Conservation (phyloP, 176 grass and related monocot species). For the Ensete ventricosum region DNA sequence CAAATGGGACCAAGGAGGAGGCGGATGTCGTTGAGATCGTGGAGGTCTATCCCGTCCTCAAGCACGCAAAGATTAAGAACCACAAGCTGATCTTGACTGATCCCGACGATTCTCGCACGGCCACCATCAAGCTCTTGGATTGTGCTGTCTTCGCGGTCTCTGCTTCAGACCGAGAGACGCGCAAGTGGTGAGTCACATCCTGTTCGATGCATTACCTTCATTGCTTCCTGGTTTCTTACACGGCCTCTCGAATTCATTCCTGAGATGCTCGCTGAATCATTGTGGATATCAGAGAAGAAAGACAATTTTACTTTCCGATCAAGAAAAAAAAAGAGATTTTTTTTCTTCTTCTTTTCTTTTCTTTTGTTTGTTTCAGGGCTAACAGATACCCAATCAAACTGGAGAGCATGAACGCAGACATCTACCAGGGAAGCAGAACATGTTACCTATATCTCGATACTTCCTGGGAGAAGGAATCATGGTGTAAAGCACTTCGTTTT, state of each 20-base stretch:
- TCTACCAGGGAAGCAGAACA: constrained; percentile 67
- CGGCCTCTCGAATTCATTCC: no score
- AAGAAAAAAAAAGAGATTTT: background rate
- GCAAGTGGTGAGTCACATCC: constrained; percentile 61
- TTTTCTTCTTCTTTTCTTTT: constrained; percentile 4
- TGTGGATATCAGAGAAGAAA: no score
- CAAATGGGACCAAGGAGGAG: constrained; percentile 39
- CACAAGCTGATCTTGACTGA: constrained; percentile 39
- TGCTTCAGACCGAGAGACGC: constrained; percentile 51
- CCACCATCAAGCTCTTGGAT: constrained; percentile 49
- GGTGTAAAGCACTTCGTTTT: constrained; percentile 82
- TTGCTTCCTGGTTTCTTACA: background rate
- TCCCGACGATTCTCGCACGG: constrained; percentile 32
- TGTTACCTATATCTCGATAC: constrained; percentile 73
- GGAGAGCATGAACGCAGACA: constrained; percentile 44
- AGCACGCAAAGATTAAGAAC: constrained; percentile 53
- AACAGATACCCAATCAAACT: constrained; percentile 86
- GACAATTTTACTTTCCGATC: no score
- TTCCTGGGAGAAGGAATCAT: constrained; percentile 97
- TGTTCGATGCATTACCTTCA: background rate
- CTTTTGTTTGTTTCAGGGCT: constrained; percentile 41
- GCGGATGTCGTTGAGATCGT: constrained; percentile 28
- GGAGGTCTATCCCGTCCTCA: constrained; percentile 67
- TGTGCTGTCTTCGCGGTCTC: constrained; percentile 63
- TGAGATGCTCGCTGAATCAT: no score